A percentile compares a stretch with the other conserved stretches of the same genome.
These are phyloP conservation scores for Chlamydomonas eustigma DNA, from an alignment of 139 green algal genomes.

Conservation along the genomic window DNA sequence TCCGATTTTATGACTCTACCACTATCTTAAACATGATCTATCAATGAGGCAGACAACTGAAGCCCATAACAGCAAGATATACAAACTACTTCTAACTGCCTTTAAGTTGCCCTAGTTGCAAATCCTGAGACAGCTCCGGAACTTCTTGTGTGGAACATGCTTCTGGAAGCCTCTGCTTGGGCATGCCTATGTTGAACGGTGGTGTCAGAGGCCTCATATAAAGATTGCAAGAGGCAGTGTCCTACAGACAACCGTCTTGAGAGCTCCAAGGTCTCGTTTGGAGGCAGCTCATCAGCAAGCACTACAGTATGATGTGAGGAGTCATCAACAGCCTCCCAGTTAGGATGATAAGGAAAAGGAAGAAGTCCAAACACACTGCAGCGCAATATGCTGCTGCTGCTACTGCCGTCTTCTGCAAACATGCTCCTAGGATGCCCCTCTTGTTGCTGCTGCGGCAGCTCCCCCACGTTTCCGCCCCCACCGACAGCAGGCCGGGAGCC, in stretches of 20 bases:
- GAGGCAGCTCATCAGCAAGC: slow-evolving; percentile 16
- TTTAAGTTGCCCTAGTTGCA: no score
- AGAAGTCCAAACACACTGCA: neutral
- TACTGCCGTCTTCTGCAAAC: neutral
- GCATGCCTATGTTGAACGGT: slow-evolving; percentile 35
- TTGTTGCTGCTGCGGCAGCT: no score
- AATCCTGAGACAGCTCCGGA: no score
- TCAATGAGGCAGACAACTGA: no score
- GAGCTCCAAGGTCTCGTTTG: slow-evolving; percentile 34
- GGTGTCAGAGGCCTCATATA: slow-evolving; percentile 45
- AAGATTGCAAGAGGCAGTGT: slow-evolving; percentile 45
- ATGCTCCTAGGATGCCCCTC: neutral
- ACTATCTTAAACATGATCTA: no score
- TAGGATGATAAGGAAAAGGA: neutral
- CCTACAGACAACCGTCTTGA: slow-evolving; percentile 22
- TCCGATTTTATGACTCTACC: no score
- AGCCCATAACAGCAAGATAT: no score
- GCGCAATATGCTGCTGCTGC: slow-evolving; percentile 11
- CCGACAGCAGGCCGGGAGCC: no score
- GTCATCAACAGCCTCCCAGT: neutral
- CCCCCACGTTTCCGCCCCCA: no score
- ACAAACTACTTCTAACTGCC: no score
- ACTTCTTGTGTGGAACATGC: neutral
- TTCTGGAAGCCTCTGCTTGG: slow-evolving; percentile 6
- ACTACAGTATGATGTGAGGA: no score